Evolutionary conservation across 495 filamentous ascomycete genomes (phyloP).

Genomic region (Neurospora sp.): DNA sequence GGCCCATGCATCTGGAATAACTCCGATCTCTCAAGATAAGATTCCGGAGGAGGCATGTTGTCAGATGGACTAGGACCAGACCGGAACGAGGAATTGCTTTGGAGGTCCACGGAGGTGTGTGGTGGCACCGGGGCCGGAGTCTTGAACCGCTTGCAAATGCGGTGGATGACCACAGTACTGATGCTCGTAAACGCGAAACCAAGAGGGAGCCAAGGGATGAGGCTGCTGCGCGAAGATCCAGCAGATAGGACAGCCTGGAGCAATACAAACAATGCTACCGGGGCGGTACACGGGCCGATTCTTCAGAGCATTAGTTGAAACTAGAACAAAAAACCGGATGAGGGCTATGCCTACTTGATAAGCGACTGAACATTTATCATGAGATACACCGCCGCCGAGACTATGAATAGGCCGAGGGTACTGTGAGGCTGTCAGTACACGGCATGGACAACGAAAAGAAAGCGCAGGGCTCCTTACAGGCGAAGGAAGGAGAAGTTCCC

Average conservation of each 20-base stretch:
- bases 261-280: conserved; percentile 10
- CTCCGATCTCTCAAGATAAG: neutral
- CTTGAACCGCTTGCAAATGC: neutral
- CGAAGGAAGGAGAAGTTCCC: conserved; percentile 15
- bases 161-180: conserved; percentile 7
- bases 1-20: conserved; percentile 3
- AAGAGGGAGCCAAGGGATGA: conserved; percentile 19
- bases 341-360: neutral
- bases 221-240: conserved; percentile 5
- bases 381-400: conserved; percentile 7
- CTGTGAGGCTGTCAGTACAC: conserved; percentile 9
- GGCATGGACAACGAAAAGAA: neutral
- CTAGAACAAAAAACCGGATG: neutral
- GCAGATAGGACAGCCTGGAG: conserved; percentile 9
- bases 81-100: conserved; percentile 3
- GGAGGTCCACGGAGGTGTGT: neutral
- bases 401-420: conserved; percentile 18
- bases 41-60: neutral
- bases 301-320: conserved; percentile 1
- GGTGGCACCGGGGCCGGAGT: neutral
- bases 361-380: neutral
- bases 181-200: conserved; percentile 12
- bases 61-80: neutral
- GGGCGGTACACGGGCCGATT: conserved; percentile 10
- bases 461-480: conserved; percentile 16